A percentile compares a stretch with the other conserved stretches of the same genome.
phyloP scores from a whole-genome alignment of 140 eudicot genomes.

The Cichorium intybus region DNA sequence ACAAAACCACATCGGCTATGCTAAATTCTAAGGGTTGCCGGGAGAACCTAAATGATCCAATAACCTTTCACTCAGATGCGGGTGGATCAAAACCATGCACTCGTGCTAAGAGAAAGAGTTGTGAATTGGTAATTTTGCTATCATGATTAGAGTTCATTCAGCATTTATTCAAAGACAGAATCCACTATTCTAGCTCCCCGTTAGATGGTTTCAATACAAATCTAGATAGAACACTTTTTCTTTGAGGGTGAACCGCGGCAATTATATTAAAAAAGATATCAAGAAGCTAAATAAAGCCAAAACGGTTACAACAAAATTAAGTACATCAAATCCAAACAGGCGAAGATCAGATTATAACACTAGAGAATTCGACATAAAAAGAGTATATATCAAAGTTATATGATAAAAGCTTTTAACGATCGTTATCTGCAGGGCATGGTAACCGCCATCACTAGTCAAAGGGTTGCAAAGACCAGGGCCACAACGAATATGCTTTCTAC shows the following conservation, averaged over 20 bases:
- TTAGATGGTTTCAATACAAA: background rate
- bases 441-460: background rate
- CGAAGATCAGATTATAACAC: background rate
- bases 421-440: background rate
- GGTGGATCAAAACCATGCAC: background rate
- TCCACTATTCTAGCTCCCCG: background rate
- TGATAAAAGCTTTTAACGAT: background rate
- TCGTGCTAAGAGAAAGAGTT: background rate
- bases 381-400: too few relatives aligned
- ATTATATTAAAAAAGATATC: background rate
- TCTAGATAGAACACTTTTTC: too few relatives aligned
- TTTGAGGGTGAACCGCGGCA: too few relatives aligned
- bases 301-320: background rate
- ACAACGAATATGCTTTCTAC: background rate
- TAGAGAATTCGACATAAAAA: too few relatives aligned
- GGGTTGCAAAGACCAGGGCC: background rate
- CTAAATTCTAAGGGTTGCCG: background rate
- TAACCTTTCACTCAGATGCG: background rate
- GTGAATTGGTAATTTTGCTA: background rate
- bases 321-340: background rate
- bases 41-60: background rate
- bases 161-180: background rate
- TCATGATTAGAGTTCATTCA: background rate
- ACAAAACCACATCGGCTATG: background rate
- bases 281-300: background rate